Percentiles rank a stretch among this genome's conserved stretches.
These are phyloP conservation scores for Talaromyces islandicus DNA, from an alignment of 2,329 filamentous ascomycete genomes.

Conservation along the genomic window DNA sequence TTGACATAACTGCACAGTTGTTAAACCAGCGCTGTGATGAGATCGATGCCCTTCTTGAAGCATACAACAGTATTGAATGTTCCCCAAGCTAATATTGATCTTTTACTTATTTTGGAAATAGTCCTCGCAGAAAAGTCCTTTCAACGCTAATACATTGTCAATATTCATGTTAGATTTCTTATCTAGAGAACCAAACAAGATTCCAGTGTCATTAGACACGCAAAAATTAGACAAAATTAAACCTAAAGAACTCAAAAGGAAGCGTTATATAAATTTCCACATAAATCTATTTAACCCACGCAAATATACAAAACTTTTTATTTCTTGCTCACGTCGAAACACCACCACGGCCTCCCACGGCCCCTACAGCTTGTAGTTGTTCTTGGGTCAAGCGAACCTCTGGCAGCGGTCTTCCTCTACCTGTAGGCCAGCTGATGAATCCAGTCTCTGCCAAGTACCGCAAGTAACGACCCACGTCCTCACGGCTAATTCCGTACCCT, in stretches of 20 bases:
- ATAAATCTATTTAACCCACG: neutral
- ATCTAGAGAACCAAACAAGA: neutral
- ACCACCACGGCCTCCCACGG: constrained; percentile 11
- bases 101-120: neutral
- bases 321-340: constrained; percentile 1
- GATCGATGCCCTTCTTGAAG: neutral
- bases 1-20: too few species aligned
- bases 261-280: neutral
- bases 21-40: neutral
- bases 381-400: constrained; percentile 7
- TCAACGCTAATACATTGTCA: neutral
- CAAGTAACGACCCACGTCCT: constrained; percentile 59
- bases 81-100: neutral
- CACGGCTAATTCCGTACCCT: constrained; percentile 52
- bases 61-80: too few species aligned
- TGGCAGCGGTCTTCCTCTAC: constrained; percentile 8
- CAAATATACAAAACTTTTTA: neutral
- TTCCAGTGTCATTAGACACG: neutral
- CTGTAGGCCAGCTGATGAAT: constrained; percentile 45
- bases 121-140: neutral
- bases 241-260: neutral
- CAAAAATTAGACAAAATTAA: neutral
- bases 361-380: constrained; percentile 10
- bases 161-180: neutral
- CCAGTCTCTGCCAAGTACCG: constrained; percentile 58